Conservation (phyloP, 2,329 filamentous ascomycete species). For the Grosmannia huntii region DNA sequence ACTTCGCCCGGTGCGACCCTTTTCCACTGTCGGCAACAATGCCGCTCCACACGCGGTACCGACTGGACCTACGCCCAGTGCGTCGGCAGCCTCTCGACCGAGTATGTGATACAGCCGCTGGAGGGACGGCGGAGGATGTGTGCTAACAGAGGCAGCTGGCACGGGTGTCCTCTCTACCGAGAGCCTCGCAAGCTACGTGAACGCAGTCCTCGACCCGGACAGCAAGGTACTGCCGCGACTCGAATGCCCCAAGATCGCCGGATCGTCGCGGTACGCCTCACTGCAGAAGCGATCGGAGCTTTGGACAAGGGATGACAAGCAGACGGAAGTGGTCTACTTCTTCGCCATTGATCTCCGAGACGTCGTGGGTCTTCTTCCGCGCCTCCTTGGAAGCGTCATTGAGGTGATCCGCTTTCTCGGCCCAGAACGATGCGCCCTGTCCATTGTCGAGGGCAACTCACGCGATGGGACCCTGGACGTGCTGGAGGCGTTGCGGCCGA, state of each 20-base stretch:
- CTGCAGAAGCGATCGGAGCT: not conserved
- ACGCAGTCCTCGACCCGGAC: conserved; percentile 10
- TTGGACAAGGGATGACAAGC: not conserved
- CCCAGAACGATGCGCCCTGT: conserved; percentile 35
- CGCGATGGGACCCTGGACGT: conserved; percentile 40
- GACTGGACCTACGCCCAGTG: not conserved
- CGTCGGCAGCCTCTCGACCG: not conserved
- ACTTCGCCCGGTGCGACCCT: not conserved
- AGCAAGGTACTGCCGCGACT: conserved; percentile 7
- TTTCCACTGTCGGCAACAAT: not conserved
- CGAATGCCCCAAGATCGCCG: conserved; percentile 5
- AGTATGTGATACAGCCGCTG: not conserved
- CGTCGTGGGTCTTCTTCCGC: conserved; percentile 30
- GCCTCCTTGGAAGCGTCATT: conserved; percentile 37
- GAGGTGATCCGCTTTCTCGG: conserved; percentile 22
- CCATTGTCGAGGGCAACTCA: conserved; percentile 43
- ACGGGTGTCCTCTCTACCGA: not conserved
- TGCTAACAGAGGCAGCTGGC: not conserved
- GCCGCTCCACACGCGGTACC: not conserved
- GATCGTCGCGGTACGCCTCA: conserved; percentile 6
- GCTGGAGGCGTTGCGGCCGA: conserved; percentile 25
- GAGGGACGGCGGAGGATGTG: not conserved
- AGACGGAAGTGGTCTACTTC: conserved; percentile 24
- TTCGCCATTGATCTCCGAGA: conserved; percentile 41
- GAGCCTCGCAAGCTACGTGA: conserved; percentile 8